Percentiles rank a stretch among this genome's conserved stretches.
phyloP scores from a whole-genome alignment of 495 filamentous ascomycete species.

The Penicillium diatomitis region DNA sequence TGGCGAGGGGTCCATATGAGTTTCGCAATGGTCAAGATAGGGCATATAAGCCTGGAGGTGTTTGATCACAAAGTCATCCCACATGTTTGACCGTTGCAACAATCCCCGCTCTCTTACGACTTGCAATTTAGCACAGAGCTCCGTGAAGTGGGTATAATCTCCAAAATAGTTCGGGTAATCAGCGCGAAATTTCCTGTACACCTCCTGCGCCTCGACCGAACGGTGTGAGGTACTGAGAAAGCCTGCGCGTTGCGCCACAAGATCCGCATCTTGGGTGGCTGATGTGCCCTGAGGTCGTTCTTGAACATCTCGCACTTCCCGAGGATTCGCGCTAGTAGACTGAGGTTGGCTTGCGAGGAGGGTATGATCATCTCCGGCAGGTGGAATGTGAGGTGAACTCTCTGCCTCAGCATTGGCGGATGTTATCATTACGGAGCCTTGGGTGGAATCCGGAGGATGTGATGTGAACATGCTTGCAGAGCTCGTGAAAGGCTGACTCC shows the following conservation, averaged over 20 bases:
- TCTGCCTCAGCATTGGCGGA: background rate
- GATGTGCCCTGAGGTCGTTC: background rate
- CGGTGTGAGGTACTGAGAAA: constrained; percentile 16
- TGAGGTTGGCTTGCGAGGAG: constrained; percentile 6
- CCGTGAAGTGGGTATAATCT: constrained; percentile 42
- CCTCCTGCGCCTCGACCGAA: constrained; percentile 14
- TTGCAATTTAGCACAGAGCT: constrained; percentile 45
- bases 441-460: constrained; percentile 2
- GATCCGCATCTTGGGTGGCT: constrained; percentile 4
- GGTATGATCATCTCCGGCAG: constrained; percentile 9
- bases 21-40: constrained; percentile 20
- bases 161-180: constrained; percentile 52
- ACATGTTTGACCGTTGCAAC: constrained; percentile 43
- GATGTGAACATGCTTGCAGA: constrained; percentile 11
- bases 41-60: constrained; percentile 30
- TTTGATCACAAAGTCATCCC: constrained; percentile 59
- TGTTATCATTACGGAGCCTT: background rate
- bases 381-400: background rate
- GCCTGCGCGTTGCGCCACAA: constrained; percentile 17
- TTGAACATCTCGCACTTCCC: background rate
- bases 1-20: constrained; percentile 7
- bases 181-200: constrained; percentile 43
- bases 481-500: constrained; percentile 11
- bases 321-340: constrained; percentile 13
- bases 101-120: constrained; percentile 30